Evolutionary conservation across 1,284 basidiomycete genomes (phyloP).

Genomic region (Leccinum fuscescens): DNA sequence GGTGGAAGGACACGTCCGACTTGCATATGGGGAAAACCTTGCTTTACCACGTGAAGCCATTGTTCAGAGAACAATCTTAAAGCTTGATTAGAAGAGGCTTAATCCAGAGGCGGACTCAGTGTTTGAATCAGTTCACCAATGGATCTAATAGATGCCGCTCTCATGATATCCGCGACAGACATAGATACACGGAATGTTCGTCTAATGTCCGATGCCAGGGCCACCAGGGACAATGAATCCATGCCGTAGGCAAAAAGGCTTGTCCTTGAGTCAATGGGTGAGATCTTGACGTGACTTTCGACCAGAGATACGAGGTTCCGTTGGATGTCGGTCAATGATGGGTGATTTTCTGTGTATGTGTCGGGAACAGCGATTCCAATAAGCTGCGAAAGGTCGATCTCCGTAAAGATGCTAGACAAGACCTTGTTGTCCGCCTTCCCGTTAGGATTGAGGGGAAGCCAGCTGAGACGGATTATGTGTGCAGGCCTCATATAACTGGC

Average conservation of each 20-base stretch:
- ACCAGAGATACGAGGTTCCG: constrained; percentile 14
- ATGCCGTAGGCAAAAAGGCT: constrained; percentile 48
- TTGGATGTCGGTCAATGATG: not conserved
- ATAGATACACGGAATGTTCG: constrained; percentile 30
- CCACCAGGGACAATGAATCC: constrained; percentile 44
- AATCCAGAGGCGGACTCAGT: not conserved
- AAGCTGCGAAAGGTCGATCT: constrained; percentile 32
- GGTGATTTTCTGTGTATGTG: not conserved
- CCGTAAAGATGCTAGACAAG: constrained; percentile 39
- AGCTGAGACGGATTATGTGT: constrained; percentile 47
- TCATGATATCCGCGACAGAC: constrained; percentile 44
- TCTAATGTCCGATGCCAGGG: constrained; percentile 36
- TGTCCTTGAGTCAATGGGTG: constrained; percentile 16
- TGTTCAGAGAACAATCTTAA: constrained; percentile 28
- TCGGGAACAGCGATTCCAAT: constrained; percentile 4
- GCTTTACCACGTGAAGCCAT: constrained; percentile 31
- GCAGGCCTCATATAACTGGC: constrained; percentile 54
- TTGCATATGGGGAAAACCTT: constrained; percentile 22
- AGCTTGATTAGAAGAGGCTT: not conserved
- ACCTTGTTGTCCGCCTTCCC: constrained; percentile 49
- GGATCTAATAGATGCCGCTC: constrained; percentile 35
- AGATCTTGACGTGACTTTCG: constrained; percentile 10
- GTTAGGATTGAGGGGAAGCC: constrained; percentile 48
- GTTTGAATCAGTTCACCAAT: constrained; percentile 31
- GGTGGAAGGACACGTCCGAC: constrained; percentile 43